phyloP scores from a whole-genome alignment of 257 asterid species.

The Plantago major region DNA sequence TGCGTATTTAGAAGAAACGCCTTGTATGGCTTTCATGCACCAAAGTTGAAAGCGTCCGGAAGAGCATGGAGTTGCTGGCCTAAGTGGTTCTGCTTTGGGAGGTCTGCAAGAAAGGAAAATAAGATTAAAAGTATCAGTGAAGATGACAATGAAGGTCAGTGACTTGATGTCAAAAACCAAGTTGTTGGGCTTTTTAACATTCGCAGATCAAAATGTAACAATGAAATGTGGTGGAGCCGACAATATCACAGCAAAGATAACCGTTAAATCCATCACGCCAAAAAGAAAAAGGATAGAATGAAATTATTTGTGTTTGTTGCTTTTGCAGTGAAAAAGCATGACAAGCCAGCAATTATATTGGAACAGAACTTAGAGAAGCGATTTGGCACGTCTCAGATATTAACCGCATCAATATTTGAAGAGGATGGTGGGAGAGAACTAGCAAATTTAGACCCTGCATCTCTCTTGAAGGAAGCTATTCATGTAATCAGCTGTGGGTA shows the following conservation, averaged over 20 bases:
- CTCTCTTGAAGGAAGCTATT: conserved; percentile 92
- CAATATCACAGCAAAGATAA: too few species aligned
- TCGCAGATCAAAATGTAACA: too few species aligned
- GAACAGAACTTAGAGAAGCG: conserved; percentile 93
- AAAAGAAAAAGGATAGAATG: too few species aligned
- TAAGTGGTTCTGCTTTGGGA: conserved; percentile 39
- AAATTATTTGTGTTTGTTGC: too few species aligned
- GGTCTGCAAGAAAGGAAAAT: conserved; percentile 26
- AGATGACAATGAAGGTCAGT: too few species aligned
- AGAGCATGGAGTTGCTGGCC: too few species aligned
- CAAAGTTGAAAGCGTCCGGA: conserved; percentile 10
- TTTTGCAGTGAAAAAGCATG: conserved; percentile 57
- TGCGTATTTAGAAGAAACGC: conserved; percentile 96
- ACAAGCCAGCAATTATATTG: conserved; percentile 76
- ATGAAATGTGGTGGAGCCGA: too few species aligned
- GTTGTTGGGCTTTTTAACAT: too few species aligned
- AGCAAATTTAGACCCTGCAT: conserved; percentile 90
- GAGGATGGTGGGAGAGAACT: conserved; percentile 97
- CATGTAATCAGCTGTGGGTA: conserved; percentile 98
- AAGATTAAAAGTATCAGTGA: too few species aligned
- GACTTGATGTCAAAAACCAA: too few species aligned
- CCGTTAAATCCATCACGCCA: too few species aligned
- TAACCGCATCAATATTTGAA: conserved; percentile 91
- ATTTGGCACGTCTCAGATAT: conserved; percentile 93
- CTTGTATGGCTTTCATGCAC: conserved; percentile 87